Conservation (phyloP, 345 rosid genomes). For the Lenwebbia sp. region DNA sequence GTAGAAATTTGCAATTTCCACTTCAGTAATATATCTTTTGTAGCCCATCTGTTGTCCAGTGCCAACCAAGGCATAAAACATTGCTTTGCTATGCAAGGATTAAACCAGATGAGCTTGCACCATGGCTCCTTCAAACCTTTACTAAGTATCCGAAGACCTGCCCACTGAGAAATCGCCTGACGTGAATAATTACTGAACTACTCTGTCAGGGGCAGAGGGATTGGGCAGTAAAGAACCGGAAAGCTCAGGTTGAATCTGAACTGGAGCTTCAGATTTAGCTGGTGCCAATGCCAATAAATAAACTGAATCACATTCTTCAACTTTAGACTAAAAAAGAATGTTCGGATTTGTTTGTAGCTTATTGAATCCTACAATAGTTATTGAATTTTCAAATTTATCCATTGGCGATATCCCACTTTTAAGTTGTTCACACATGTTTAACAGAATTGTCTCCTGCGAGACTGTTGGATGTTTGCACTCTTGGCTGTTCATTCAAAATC, state of each 20-base stretch:
- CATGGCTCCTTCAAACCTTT: not conserved
- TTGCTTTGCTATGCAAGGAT: not conserved
- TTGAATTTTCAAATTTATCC: not conserved
- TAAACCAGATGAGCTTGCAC: not conserved
- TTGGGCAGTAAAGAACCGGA: not conserved
- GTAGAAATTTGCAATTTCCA: not conserved
- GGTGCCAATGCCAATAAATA: not conserved
- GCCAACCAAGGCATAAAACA: not conserved
- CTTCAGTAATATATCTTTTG: not conserved
- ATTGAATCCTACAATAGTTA: not conserved
- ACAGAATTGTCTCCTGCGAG: not conserved
- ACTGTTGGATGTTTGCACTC: not conserved
- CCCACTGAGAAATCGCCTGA: not conserved
- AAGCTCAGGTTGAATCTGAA: not conserved
- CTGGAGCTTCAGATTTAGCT: not conserved
- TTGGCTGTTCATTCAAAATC: not conserved
- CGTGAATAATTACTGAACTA: not conserved
- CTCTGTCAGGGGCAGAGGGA: not conserved
- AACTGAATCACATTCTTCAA: not conserved
- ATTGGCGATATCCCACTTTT: not conserved
- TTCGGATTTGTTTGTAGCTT: not conserved
- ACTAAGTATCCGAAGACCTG: not conserved
- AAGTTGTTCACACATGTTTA: not conserved
- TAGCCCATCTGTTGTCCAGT: not conserved
- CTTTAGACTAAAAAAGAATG: not conserved